Conservation (phyloP, 1,284 basidiomycete genomes). For the Ceratobasidium sp. region DNA sequence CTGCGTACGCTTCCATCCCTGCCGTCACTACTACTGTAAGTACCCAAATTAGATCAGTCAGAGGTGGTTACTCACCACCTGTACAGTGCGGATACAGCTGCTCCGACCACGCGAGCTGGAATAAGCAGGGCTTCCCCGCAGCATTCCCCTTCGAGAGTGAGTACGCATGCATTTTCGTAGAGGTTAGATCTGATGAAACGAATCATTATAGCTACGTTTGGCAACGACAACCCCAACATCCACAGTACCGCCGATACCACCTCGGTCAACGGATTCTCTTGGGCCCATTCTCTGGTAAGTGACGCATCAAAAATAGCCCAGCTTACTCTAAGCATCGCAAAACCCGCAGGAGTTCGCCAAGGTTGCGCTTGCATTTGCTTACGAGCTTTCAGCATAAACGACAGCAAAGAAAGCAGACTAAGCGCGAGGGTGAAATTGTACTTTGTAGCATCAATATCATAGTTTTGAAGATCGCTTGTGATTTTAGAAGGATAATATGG, state of each 20-base stretch:
- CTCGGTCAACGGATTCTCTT: conserved; percentile 62
- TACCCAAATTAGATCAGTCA: not conserved
- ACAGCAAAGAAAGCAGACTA: too few relatives aligned
- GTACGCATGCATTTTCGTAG: conserved; percentile 47
- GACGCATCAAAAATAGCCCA: not conserved
- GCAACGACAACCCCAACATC: conserved; percentile 51
- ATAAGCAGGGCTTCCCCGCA: conserved; percentile 58
- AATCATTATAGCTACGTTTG: conserved; percentile 3
- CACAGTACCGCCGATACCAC: conserved; percentile 62
- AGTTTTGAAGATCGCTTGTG: too few relatives aligned
- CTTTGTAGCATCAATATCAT: too few relatives aligned
- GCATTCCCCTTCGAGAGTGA: conserved; percentile 55
- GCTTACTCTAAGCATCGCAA: not conserved
- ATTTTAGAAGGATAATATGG: too few relatives aligned
- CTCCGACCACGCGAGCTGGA: conserved; percentile 51
- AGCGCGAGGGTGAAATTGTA: too few relatives aligned
- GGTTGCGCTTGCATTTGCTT: conserved; percentile 61
- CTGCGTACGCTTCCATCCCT: conserved; percentile 25
- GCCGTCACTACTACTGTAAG: conserved; percentile 28
- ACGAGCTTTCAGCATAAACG: conserved; percentile 56
- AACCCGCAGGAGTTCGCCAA: conserved; percentile 59
- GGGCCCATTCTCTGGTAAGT: conserved; percentile 55
- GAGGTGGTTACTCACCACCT: not conserved
- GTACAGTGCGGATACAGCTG: conserved; percentile 42
- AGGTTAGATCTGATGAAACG: conserved; percentile 51